phyloP scores from a whole-genome alignment of 1,284 basidiomycete genomes.

The Meira miltonrushii region DNA sequence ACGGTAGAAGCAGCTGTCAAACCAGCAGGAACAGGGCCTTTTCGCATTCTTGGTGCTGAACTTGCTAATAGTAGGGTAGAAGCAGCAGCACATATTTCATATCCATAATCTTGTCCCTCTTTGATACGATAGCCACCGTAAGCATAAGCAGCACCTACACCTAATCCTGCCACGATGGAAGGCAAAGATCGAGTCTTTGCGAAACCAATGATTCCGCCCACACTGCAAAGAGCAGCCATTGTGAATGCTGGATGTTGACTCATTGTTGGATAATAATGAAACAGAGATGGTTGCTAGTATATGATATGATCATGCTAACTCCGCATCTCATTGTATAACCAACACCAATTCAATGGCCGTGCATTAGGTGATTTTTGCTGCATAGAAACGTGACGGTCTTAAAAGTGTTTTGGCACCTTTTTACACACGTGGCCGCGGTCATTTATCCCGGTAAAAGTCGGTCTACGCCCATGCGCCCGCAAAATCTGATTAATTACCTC shows the following conservation, averaged over 20 bases:
- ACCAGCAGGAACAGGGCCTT: slow-evolving; percentile 70
- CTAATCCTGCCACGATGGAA: slow-evolving; percentile 71
- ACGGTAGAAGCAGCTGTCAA: slow-evolving; percentile 64
- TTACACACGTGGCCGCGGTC: too few species aligned
- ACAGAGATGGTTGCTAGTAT: too few species aligned
- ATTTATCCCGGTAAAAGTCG: too few species aligned
- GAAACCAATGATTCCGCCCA: slow-evolving; percentile 64
- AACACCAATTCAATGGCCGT: too few species aligned
- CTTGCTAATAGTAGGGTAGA: slow-evolving; percentile 72
- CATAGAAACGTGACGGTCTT: too few species aligned
- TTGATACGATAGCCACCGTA: slow-evolving; percentile 58
- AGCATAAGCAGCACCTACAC: slow-evolving; percentile 64
- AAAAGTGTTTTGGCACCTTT: too few species aligned
- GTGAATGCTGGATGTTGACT: slow-evolving; percentile 58
- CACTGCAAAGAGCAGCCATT: slow-evolving; percentile 70
- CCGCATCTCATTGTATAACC: too few species aligned
- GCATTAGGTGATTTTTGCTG: too few species aligned
- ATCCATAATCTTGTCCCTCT: slow-evolving; percentile 64
- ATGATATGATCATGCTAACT: too few species aligned
- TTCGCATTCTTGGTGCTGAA: slow-evolving; percentile 67
- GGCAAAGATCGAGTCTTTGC: slow-evolving; percentile 53
- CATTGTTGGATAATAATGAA: neutral
- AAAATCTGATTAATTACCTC: too few species aligned
- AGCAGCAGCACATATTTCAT: slow-evolving; percentile 65
- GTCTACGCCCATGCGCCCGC: too few species aligned